Conservation (phyloP, 2,329 filamentous ascomycete genomes). For the Niveomyces coronatus region DNA sequence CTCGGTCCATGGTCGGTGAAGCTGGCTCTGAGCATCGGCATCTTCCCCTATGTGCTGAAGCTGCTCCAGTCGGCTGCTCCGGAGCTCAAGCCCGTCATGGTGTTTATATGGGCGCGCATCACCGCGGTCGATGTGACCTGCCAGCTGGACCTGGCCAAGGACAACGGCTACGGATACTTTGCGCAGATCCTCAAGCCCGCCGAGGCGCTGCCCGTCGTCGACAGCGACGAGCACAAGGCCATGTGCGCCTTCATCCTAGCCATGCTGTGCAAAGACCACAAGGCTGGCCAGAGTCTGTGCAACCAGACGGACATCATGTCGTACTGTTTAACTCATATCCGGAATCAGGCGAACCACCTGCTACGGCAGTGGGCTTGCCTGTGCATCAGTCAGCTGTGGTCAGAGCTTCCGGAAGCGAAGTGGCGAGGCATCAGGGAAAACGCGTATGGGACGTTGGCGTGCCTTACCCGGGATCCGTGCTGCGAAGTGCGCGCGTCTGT, state of each 20-base stretch:
- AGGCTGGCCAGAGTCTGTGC: slow-evolving; percentile 83
- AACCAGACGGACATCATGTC: slow-evolving; percentile 84
- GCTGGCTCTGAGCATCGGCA: slow-evolving; percentile 90
- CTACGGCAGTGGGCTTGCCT: slow-evolving; percentile 92
- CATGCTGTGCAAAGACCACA: slow-evolving; percentile 93
- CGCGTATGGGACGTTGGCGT: slow-evolving; percentile 71
- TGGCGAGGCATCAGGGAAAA: slow-evolving; percentile 89
- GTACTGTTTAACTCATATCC: slow-evolving; percentile 73
- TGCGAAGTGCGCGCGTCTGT: slow-evolving; percentile 91
- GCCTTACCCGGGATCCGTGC: slow-evolving; percentile 72
- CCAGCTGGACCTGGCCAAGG: slow-evolving; percentile 88
- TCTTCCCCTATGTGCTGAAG: slow-evolving; percentile 98
- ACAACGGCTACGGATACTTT: slow-evolving; percentile 96
- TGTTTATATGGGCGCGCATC: slow-evolving; percentile 97
- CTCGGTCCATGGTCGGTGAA: slow-evolving; percentile 98
- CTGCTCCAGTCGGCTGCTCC: slow-evolving; percentile 87
- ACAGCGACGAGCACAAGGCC: slow-evolving; percentile 87
- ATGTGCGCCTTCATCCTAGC: slow-evolving; percentile 98
- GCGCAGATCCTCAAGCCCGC: slow-evolving; percentile 81
- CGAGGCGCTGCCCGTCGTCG: slow-evolving; percentile 73
- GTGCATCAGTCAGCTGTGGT: slow-evolving; percentile 91
- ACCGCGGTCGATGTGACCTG: slow-evolving; percentile 91
- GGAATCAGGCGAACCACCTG: slow-evolving; percentile 77
- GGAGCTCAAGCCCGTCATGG: slow-evolving; percentile 96
- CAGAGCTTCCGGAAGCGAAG: slow-evolving; percentile 83